phyloP scores from a whole-genome alignment of 345 rosid genomes.

The Clarkia xantiana region DNA sequence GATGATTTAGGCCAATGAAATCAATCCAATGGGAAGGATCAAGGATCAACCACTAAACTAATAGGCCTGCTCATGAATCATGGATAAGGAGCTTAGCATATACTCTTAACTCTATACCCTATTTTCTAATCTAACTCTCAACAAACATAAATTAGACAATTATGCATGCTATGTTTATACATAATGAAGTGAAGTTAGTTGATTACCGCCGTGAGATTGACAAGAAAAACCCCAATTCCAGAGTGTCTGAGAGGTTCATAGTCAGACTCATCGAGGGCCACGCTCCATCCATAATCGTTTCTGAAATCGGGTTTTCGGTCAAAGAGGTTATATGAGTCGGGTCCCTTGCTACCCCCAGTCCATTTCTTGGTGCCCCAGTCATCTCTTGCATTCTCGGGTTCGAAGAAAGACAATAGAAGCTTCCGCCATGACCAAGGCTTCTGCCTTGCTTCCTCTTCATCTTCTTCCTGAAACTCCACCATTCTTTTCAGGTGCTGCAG shows the following conservation, averaged over 20 bases:
- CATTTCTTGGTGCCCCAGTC: constrained; percentile 5
- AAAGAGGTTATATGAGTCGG: constrained; percentile 56
- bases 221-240: constrained; percentile 55
- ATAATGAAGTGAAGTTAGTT: background rate
- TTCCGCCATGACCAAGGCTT: constrained; percentile 47
- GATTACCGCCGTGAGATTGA: constrained; percentile 71
- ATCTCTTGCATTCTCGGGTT: constrained; percentile 6
- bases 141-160: background rate
- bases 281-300: constrained; percentile 71
- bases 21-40: background rate
- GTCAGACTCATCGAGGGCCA: constrained; percentile 41
- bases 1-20: too few relatives aligned
- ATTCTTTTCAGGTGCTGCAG: constrained; percentile 38
- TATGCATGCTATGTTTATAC: background rate
- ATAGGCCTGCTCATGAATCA: too few relatives aligned
- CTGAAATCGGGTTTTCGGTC: constrained; percentile 30
- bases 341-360: constrained; percentile 16
- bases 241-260: constrained; percentile 49
- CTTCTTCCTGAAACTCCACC: constrained; percentile 17
- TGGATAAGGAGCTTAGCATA: too few relatives aligned
- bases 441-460: constrained; percentile 13
- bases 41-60: too few relatives aligned
- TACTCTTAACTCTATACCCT: too few relatives aligned
- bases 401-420: constrained; percentile 22
- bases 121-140: background rate